Evolutionary conservation across 345 rosid species (phyloP), one percentile per base, ranked within the genome.

Genomic region (Durio zibethinus): DNA sequence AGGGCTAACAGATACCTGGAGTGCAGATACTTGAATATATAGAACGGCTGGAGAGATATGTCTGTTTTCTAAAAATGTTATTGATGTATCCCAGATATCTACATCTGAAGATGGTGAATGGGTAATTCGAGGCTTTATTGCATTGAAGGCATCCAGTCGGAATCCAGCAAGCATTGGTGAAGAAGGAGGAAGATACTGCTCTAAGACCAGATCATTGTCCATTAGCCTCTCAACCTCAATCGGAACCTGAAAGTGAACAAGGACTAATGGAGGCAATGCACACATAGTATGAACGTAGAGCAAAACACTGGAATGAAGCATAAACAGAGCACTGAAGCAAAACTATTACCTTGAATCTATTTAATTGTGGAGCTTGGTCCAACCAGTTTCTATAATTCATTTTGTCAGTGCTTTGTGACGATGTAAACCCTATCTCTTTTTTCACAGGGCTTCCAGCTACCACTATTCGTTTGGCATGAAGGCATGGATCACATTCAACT

Each of bases 141-240:
- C 95, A 76, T 72, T 75, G 71, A 96, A 92, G 38, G 97, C 91
- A 67, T 96, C 99, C 61, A 96, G 76, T 56, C 98, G 98, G 73
- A 96, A 93, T 56, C 99, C 98, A 50, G 88, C 89, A 48, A 90
- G 86, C 76, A 73, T 65, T 78, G 99, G 99, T 63, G 98, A 93
- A 76, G 84, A 84, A 54, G 97, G 94, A 80, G 92, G 91, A 53
- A 92, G 79, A 85, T 87, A 85, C 76, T 89, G 94, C 85, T 96
- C 99, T 87, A 96, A 76, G 80, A 81, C 79, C 74, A 93, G 88
- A 83, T 91, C 95, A 45, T 86, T 86, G 69, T 83, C 87, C 89
- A 91, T 78, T 74, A 84, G 85, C 83, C 90, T 88, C 88, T 93
- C 99, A 23, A 78, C 80, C 86, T 91, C 99, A 35, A 88, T 81